A percentile compares a stretch with the other conserved stretches of the same genome.
These are phyloP conservation scores for Hyphopichia wangnamkhiaoensis DNA, from an alignment of 1,139 yeast species.

Conservation along the genomic window DNA sequence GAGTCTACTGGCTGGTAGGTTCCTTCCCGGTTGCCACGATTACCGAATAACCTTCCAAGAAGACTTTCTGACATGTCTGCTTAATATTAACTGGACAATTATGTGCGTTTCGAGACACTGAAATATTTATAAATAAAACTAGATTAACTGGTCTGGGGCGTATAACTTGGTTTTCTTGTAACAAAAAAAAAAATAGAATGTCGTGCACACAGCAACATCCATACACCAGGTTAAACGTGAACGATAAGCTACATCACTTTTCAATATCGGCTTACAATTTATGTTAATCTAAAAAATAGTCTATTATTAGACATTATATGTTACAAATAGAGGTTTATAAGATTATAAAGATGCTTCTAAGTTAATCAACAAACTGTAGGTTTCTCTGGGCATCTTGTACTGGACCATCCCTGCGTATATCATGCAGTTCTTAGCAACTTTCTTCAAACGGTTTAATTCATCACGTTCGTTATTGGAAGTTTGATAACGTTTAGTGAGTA, in stretches of 20 bases:
- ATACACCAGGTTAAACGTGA: no score
- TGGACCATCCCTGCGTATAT: conserved; percentile 95
- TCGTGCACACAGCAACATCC: no score
- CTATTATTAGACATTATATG: no score
- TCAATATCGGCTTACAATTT: no score
- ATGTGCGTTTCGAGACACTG: no score
- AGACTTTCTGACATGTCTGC: background rate
- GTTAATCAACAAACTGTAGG: conserved; percentile 71
- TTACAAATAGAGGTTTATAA: background rate
- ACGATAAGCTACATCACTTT: no score
- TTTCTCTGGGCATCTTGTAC: conserved; percentile 91
- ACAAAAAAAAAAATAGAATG: no score
- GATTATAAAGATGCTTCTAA: conserved; percentile 51
- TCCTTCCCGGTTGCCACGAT: background rate
- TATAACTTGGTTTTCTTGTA: no score
- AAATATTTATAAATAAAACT: no score
- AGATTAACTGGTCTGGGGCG: no score
- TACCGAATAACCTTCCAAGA: background rate
- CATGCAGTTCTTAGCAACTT: conserved; percentile 83
- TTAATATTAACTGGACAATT: no score
- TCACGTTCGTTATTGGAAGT: conserved; percentile 55
- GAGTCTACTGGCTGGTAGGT: background rate
- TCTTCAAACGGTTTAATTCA: conserved; percentile 54
- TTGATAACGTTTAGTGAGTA: conserved; percentile 49
- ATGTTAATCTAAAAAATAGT: no score